Evolutionary conservation across 2,329 filamentous ascomycete genomes (phyloP).

Genomic region (Blumeriella jaapii): DNA sequence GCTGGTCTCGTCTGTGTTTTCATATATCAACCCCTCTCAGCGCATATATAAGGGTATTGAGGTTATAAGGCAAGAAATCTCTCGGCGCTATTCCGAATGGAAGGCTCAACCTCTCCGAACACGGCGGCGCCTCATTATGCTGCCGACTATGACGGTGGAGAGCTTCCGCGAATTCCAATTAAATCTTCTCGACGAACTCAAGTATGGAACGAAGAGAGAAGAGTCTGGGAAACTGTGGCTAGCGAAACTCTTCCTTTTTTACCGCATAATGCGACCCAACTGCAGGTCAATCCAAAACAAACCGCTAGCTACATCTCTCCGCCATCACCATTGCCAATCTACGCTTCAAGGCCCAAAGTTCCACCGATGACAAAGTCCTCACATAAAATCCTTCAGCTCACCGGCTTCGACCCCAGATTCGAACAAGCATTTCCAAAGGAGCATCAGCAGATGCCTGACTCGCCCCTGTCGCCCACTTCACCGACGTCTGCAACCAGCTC

Average conservation of each 20-base stretch:
- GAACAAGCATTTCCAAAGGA: conserved; percentile 6
- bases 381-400: conserved; percentile 17
- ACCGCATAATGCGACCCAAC: background rate
- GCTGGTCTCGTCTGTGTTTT: too few species aligned
- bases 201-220: background rate
- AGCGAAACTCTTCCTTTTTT: background rate
- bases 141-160: background rate
- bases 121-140: background rate
- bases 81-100: background rate
- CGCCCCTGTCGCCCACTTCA: background rate
- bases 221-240: background rate
- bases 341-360: too few species aligned
- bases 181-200: conserved; percentile 1
- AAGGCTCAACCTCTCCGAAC: background rate
- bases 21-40: too few species aligned
- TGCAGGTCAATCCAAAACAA: too few species aligned
- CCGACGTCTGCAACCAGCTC: conserved; percentile 6
- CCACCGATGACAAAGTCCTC: conserved; percentile 11
- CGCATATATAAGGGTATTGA: too few species aligned
- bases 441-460: conserved; percentile 4
- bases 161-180: background rate
- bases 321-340: too few species aligned
- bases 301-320: too few species aligned
- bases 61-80: background rate
- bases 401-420: conserved; percentile 14